These are phyloP conservation scores for Bacidia rubella DNA, from an alignment of 495 filamentous ascomycete species.

Conservation along the genomic window DNA sequence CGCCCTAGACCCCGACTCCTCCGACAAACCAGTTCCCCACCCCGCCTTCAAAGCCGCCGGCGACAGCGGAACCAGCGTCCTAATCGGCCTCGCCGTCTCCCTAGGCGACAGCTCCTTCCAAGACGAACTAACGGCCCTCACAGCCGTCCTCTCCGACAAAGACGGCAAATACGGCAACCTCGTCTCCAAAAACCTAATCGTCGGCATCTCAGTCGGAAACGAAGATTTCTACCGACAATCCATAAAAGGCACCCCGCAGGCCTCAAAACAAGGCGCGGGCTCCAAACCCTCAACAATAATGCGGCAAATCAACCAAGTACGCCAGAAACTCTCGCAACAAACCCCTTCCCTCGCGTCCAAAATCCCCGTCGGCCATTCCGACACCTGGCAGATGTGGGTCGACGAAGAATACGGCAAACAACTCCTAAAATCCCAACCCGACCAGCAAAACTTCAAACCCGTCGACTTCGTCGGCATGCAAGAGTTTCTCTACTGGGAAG, in stretches of 20 bases:
- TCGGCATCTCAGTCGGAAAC: constrained; percentile 79
- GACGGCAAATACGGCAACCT: constrained; percentile 35
- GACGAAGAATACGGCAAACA: constrained; percentile 51
- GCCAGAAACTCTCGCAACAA: constrained; percentile 36
- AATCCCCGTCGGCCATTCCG: constrained; percentile 64
- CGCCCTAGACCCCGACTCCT: constrained; percentile 28
- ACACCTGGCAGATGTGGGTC: constrained; percentile 83
- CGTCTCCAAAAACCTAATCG: constrained; percentile 47
- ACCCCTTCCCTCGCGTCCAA: constrained; percentile 15
- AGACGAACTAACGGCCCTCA: constrained; percentile 58
- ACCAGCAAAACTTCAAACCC: constrained; percentile 53
- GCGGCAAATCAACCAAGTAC: constrained; percentile 51
- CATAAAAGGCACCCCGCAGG: constrained; percentile 35
- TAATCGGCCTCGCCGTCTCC: constrained; percentile 70
- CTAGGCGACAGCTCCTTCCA: constrained; percentile 47
- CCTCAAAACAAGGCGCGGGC: constrained; percentile 38
- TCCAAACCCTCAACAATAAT: constrained; percentile 44
- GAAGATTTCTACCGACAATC: constrained; percentile 84
- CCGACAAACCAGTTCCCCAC: constrained; percentile 8
- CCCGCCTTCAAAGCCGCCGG: constrained; percentile 61
- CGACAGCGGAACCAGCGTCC: constrained; percentile 51
- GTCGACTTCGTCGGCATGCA: constrained; percentile 71
- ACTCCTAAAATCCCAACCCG: constrained; percentile 47
- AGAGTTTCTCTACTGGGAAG: constrained; percentile 52
- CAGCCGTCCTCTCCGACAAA: constrained; percentile 35